phyloP scores from a whole-genome alignment of 192 early-diverging fungal genomes.

The Umbelopsis isabellina region DNA sequence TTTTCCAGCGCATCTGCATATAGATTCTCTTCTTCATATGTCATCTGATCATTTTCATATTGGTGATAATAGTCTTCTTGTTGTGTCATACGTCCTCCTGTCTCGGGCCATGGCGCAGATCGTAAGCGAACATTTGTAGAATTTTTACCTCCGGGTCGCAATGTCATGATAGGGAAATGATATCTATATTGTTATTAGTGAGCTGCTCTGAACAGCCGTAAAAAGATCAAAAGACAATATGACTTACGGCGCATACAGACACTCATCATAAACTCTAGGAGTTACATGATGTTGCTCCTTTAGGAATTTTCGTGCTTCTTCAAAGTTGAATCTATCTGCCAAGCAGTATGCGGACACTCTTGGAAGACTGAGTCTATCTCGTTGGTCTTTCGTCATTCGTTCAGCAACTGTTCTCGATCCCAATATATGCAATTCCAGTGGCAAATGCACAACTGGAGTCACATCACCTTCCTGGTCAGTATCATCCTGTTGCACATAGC shows the following conservation, averaged over 20 bases:
- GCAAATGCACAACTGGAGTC: conserved; percentile 37
- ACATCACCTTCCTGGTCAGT: conserved; percentile 22
- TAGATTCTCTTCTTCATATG: conserved; percentile 39
- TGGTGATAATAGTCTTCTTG: not conserved
- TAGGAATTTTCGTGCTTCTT: conserved; percentile 45
- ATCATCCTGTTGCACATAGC: conserved; percentile 25
- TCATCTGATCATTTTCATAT: conserved; percentile 12
- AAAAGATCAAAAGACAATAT: not conserved
- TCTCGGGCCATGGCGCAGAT: conserved; percentile 20
- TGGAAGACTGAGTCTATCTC: conserved; percentile 47
- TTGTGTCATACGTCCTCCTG: not conserved
- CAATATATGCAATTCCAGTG: conserved; percentile 20
- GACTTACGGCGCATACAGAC: conserved; percentile 49
- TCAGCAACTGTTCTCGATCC: conserved; percentile 55
- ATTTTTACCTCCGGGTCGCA: conserved; percentile 40
- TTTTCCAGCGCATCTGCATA: conserved; percentile 13
- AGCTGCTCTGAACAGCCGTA: not conserved
- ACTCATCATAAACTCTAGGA: conserved; percentile 57
- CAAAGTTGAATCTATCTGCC: conserved; percentile 61
- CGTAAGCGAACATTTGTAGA: conserved; percentile 33
- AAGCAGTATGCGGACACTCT: conserved; percentile 81
- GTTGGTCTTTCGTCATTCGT: conserved; percentile 55
- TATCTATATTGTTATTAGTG: conserved; percentile 29
- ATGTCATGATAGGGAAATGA: conserved; percentile 53
- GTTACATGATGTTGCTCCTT: conserved; percentile 52